Base-by-base conservation (phyloP, 768 basidiomycete species). In the Boletus rubescentipes region DNA sequence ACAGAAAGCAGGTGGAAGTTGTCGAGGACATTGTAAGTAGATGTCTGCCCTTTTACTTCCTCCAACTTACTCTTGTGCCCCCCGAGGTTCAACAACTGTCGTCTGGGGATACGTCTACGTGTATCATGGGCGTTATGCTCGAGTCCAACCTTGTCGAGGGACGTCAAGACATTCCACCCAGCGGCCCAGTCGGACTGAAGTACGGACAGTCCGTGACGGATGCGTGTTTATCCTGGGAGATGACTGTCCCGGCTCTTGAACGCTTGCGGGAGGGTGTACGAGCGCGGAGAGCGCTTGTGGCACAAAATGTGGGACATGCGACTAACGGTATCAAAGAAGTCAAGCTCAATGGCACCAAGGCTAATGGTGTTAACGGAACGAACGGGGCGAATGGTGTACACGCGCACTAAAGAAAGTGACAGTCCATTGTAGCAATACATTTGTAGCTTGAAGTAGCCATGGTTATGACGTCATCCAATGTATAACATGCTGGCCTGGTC, bases 61-160 rank as follows among this genome's bases (percentile, higher is more conserved):
- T 18, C 14, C 3, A 5, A 48, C 62, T 65, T 61, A 48, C 60
- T 51, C 57, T 38, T 20, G 48, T 41, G 14, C 29, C 55, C 49
- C 47, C 29, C 44, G 54, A 93, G 90, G 87, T 85, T 16, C 77
- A 74, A 42, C 92, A 93, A 73, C 72, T 93, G 12, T 83, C 87
- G 61, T 80, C 79, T 2, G 79, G 79, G 31, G 87, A 91, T 53
- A 94, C 91, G 1, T 79, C 85, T 1, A 63, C 75, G 6, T 75
- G 80, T 56, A 93, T 96, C 62, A 87, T 92, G 82, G 93, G 93
- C 42, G 91, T 94, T 50, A 98, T 98, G 95, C 79, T 98, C 51
- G 96, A 98, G 73, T 92, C 89, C 40, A 95, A 96, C 68, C 78
- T 98, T 46, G 78, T 85, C 9, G 92, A 90, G 68, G 92, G 93